These are phyloP conservation scores for Fusarium verticillioides DNA, from an alignment of 2,329 filamentous ascomycete species.

Conservation along the genomic window DNA sequence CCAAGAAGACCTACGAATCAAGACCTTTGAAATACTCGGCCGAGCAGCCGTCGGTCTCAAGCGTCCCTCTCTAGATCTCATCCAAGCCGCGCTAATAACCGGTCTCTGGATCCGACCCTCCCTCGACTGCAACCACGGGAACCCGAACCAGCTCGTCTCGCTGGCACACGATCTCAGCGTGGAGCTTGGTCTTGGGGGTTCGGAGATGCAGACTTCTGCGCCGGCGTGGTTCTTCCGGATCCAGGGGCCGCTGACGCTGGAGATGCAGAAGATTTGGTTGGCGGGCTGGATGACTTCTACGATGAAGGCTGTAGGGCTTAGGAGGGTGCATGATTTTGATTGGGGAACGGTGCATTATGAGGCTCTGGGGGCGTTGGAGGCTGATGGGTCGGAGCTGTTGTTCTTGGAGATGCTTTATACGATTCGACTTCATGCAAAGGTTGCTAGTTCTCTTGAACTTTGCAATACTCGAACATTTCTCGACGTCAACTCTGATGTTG, in stretches of 20 bases:
- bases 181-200: constrained; percentile 20
- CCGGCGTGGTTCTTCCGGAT: constrained; percentile 26
- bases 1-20: constrained; percentile 11
- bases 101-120: constrained; percentile 19
- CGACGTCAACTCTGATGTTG: not conserved
- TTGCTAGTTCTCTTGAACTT: not conserved
- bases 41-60: constrained; percentile 17
- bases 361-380: constrained; percentile 10
- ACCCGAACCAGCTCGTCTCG: not conserved
- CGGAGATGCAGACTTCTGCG: constrained; percentile 12
- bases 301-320: constrained; percentile 4
- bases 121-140: constrained; percentile 10
- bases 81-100: constrained; percentile 16
- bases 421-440: constrained; percentile 7
- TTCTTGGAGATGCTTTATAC: constrained; percentile 24
- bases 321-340: constrained; percentile 10
- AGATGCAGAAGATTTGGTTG: constrained; percentile 27
- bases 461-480: constrained; percentile 9
- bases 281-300: constrained; percentile 16
- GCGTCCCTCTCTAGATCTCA: constrained; percentile 13
- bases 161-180: constrained; percentile 20
- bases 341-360: constrained; percentile 17
- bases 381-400: not conserved
- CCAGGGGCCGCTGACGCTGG: constrained; percentile 7
- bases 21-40: constrained; percentile 14